Percentiles rank a stretch among this genome's conserved stretches.
phyloP scores from a whole-genome alignment of 306 rosid genomes.

The Prunus salicina region DNA sequence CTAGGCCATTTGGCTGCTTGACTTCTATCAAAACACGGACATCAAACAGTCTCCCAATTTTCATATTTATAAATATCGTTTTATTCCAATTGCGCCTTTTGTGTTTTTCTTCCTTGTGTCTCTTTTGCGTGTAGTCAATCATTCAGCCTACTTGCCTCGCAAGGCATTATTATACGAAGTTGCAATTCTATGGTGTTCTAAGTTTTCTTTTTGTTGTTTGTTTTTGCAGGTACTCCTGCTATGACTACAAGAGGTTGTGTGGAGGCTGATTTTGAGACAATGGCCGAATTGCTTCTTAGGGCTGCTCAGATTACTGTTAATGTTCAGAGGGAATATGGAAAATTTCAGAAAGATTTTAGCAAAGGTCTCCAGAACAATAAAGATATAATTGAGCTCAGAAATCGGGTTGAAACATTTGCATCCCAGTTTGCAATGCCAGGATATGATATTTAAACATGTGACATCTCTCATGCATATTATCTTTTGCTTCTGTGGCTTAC shows the following conservation, averaged over 20 bases:
- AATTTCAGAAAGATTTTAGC: constrained; percentile 45
- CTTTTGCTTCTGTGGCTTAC: constrained; percentile 17
- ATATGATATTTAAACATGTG: constrained; percentile 49
- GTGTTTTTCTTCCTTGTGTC: background rate
- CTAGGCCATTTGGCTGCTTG: background rate
- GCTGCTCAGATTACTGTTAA: constrained; percentile 72
- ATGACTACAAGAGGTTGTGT: constrained; percentile 96
- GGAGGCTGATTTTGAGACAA: constrained; percentile 85
- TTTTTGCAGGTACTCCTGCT: constrained; percentile 80
- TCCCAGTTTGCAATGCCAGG: constrained; percentile 92
- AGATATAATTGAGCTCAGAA: constrained; percentile 70
- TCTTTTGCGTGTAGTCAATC: background rate
- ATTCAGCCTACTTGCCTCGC: background rate
- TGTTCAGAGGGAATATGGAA: constrained; percentile 72
- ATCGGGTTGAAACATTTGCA: constrained; percentile 75
- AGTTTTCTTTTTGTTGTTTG: constrained; percentile 8
- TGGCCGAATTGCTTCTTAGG: constrained; percentile 71
- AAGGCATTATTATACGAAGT: background rate
- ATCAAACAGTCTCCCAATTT: background rate
- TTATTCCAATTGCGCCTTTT: background rate
- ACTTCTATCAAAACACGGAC: background rate
- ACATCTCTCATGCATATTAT: constrained; percentile 10
- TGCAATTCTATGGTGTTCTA: background rate
- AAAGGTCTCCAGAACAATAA: constrained; percentile 60
- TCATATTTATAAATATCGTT: background rate